Conservation (phyloP, 2,329 filamentous ascomycete species). For the Phyllosticta capitalensis region DNA sequence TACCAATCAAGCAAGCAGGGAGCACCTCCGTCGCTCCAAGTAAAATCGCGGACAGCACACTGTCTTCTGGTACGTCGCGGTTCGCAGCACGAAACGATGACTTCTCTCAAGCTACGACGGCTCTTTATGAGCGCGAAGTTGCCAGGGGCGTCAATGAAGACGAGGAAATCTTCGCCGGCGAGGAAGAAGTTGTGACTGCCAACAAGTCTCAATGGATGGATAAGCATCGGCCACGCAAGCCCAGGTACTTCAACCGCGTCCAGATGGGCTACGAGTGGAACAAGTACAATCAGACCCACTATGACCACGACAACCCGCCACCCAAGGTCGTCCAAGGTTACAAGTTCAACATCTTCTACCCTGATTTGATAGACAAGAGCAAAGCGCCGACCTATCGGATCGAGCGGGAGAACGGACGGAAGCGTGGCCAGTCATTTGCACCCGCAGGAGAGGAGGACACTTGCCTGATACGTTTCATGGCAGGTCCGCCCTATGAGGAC, state of each 20-base stretch:
- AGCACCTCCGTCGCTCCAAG: conserved; percentile 17
- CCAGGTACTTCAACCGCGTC: conserved; percentile 93
- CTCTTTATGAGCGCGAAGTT: conserved; percentile 84
- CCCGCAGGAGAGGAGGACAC: conserved; percentile 94
- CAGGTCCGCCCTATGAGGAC: conserved; percentile 91
- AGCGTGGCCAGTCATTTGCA: conserved; percentile 83
- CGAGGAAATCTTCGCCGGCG: conserved; percentile 88
- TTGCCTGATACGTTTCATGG: conserved; percentile 90
- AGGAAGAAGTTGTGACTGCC: conserved; percentile 63
- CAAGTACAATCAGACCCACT: conserved; percentile 99
- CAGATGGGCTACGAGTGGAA: conserved; percentile 99
- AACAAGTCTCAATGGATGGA: conserved; percentile 68
- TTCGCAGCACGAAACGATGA: conserved; percentile 68
- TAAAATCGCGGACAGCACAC: conserved; percentile 34
- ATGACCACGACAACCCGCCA: conserved; percentile 95
- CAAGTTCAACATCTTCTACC: conserved; percentile 99
- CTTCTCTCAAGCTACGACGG: conserved; percentile 77
- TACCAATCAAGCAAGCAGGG: conserved; percentile 46
- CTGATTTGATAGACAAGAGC: conserved; percentile 87
- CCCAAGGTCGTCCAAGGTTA: conserved; percentile 98
- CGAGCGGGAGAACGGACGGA: conserved; percentile 81
- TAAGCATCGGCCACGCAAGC: conserved; percentile 83
- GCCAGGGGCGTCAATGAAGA: conserved; percentile 86
- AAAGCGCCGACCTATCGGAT: conserved; percentile 96
- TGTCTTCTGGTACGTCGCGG: conserved; percentile 49